Percentiles rank a stretch among this genome's conserved stretches.
These are phyloP conservation scores for Botrytis paeoniae DNA, from an alignment of 2,329 filamentous ascomycete species.

Conservation along the genomic window DNA sequence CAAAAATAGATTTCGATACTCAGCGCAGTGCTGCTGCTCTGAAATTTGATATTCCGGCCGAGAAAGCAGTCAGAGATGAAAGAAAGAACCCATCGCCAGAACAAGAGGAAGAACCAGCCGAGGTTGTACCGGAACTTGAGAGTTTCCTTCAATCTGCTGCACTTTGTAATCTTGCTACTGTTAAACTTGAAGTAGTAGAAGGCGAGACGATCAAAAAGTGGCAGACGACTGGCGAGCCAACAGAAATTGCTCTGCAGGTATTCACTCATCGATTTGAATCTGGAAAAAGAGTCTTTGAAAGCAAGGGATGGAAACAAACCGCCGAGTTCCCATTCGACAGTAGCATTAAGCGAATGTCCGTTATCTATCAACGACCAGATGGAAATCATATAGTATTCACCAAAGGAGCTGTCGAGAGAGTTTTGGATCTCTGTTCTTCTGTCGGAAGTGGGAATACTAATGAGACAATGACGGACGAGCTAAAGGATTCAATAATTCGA, in stretches of 20 bases:
- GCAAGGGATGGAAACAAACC: constrained; percentile 53
- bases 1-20: constrained; percentile 54
- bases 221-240: constrained; percentile 64
- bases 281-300: constrained; percentile 49
- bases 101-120: constrained; percentile 26
- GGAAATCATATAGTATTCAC: constrained; percentile 51
- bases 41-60: constrained; percentile 45
- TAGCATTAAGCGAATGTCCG: constrained; percentile 73
- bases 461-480: constrained; percentile 49
- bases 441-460: constrained; percentile 45
- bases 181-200: constrained; percentile 64
- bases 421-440: constrained; percentile 60
- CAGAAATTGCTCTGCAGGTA: constrained; percentile 72
- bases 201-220: constrained; percentile 53
- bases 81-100: constrained; percentile 31
- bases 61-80: constrained; percentile 41
- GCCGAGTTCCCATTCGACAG: constrained; percentile 74
- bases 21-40: constrained; percentile 59
- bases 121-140: constrained; percentile 45
- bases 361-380: constrained; percentile 54
- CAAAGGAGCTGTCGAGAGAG: constrained; percentile 67
- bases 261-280: constrained; percentile 66
- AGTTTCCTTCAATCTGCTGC: constrained; percentile 59
- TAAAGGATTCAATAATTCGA: constrained; percentile 55
- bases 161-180: constrained; percentile 58